Base-by-base conservation (phyloP, 2,329 filamentous ascomycete genomes). In the Penicillium sp. region DNA sequence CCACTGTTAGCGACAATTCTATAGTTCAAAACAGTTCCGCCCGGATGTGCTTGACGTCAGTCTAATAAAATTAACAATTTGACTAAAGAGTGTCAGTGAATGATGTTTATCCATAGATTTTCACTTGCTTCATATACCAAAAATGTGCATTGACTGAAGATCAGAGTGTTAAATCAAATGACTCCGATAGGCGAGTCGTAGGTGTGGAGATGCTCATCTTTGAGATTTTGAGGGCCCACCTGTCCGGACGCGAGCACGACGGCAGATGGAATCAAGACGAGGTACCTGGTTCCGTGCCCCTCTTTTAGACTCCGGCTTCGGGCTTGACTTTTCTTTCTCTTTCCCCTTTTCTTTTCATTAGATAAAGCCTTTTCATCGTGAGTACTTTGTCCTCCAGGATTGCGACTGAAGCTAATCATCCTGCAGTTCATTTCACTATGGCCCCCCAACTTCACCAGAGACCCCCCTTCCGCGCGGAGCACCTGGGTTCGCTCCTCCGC, bases 381-480 rank as follows among this genome's bases (percentile, higher is more conserved):
- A 51, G 54, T 55, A 10, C 25, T 4, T 10, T 8, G 27, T 13
- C n/a, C 7, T 27, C 33, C 14, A 11, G 10, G 11, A 16, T n/a
- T 39, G 10, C 46, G 16, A 49, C 19, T 37, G 19, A 50, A 27
- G 31, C 48, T 50, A 50, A 50, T 39, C 7, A 21, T 19, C 13
- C 37, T 31, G 11, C 11, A 48, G 43, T 27, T 27, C 25, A 49
- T 21, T 54, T 62, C 60, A 67, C 45, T 29, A 74, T 74, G 72
- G 66, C 67, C 43, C 62, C 65, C 59, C 65, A 67, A 60, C 66
- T 73, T 48, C 77, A 70, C 60, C 75, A 75, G 60, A 73, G 76
- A 59, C 83, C 85, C 43, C 88, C 86, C 50, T 91, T 89, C 75
- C 83, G 89, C 69, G 87, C 88, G 58, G 88, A 91, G 75, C 88